Conservation (phyloP, 352 stramenopile species). For the Globisporangium mamillatum region DNA sequence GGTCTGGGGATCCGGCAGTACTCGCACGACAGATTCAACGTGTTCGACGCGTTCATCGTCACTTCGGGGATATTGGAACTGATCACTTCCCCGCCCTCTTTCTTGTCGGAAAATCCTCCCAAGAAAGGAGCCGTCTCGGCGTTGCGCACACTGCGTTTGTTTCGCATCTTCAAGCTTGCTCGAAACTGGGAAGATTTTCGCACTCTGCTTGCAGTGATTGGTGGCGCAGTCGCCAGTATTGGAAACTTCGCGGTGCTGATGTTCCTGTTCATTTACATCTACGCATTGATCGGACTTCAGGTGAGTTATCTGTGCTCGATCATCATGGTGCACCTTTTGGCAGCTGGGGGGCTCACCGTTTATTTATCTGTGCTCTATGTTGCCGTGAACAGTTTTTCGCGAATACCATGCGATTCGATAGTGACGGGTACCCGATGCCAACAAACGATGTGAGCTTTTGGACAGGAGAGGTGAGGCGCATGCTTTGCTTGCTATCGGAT, state of each 20-base stretch:
- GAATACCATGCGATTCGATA: constrained; percentile 93
- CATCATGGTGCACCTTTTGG: neutral
- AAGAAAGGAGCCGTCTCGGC: constrained; percentile 77
- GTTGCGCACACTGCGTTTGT: constrained; percentile 88
- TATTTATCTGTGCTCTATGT: neutral
- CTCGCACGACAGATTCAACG: constrained; percentile 68
- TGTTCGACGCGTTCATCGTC: constrained; percentile 89
- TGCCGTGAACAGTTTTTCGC: constrained; percentile 84
- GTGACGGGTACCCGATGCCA: constrained; percentile 54
- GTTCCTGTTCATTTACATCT: constrained; percentile 95
- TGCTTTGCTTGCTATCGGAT: neutral
- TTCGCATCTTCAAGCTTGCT: constrained; percentile 94
- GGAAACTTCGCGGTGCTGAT: constrained; percentile 93
- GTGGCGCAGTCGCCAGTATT: constrained; percentile 89
- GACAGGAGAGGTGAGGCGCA: constrained; percentile 40
- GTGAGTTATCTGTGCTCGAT: constrained; percentile 15
- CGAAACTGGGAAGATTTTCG: constrained; percentile 90
- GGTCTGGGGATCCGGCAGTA: constrained; percentile 79
- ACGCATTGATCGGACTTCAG: constrained; percentile 88
- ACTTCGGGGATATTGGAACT: constrained; percentile 72
- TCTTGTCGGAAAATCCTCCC: constrained; percentile 48
- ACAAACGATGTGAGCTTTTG: constrained; percentile 55
- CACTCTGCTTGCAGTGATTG: constrained; percentile 91
- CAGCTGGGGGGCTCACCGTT: neutral
- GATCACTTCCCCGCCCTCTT: constrained; percentile 61